Evolutionary conservation across 192 early-diverging fungal species (phyloP).

Genomic region (Allomyces javanicus): DNA sequence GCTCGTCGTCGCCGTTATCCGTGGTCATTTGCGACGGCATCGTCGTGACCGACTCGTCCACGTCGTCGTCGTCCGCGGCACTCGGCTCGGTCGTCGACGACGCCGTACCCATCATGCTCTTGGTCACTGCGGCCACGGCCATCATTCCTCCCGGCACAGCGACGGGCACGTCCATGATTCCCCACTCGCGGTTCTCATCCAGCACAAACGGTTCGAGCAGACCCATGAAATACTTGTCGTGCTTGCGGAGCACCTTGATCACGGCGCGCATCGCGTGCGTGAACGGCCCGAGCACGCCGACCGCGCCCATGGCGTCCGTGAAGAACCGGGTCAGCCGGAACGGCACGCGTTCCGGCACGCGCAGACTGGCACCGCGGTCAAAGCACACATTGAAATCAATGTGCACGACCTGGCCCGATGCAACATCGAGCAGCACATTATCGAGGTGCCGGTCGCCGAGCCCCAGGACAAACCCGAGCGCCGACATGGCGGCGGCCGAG

Average conservation of each 20-base stretch:
- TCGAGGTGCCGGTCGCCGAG: conserved; percentile 56
- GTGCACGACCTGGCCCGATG: conserved; percentile 33
- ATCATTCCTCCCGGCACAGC: neutral
- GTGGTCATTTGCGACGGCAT: neutral
- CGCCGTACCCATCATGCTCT: neutral
- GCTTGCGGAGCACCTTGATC: too few relatives aligned
- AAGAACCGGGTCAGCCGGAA: conserved; percentile 46
- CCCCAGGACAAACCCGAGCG: conserved; percentile 42
- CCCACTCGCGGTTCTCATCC: neutral
- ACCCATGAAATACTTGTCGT: neutral
- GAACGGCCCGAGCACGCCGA: too few relatives aligned
- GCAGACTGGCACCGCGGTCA: conserved; percentile 37
- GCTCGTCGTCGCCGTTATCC: too few relatives aligned
- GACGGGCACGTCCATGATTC: neutral
- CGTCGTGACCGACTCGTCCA: neutral
- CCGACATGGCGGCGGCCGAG: conserved; percentile 37
- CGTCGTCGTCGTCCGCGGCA: neutral
- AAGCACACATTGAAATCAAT: conserved; percentile 64
- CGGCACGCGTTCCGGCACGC: conserved; percentile 53
- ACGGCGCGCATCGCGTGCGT: too few relatives aligned
- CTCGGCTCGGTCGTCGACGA: neutral
- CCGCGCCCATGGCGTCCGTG: conserved; percentile 1
- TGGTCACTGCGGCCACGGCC: neutral
- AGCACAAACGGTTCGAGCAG: neutral
- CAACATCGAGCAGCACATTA: conserved; percentile 38